Evolutionary conservation across 2,329 filamentous ascomycete genomes (phyloP), one percentile per base, ranked within the genome.

Genomic region (Trichoderma sp.): DNA sequence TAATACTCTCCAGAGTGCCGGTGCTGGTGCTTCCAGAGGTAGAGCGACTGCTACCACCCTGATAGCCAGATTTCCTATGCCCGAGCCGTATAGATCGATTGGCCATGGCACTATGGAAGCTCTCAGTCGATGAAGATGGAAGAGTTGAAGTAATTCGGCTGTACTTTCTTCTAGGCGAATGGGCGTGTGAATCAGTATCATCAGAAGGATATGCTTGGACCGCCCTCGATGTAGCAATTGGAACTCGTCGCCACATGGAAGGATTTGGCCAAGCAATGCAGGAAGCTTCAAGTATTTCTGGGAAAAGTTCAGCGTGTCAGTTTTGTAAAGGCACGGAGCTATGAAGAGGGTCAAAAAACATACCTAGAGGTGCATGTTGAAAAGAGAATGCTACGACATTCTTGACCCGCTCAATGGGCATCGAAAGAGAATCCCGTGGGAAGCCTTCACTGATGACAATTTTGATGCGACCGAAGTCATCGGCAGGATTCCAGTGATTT

Each of bases 351-450:
- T 17, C 7, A 28, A 20, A 23, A 28, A 39, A 53, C 12, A 5
- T 83, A 95, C 93, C 87, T 69, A 92, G 82, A 1, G 94, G 93
- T 39, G 92, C 94, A 83, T 96, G 93, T 77, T 96, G 93, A 76
- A 97, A 97, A 1, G 93, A 91, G 80, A 97, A 96, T 15, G 88
- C 88, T 28, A 94, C 88, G 58, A 94, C 81, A 76, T 95, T 93
- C 77, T 91, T 92, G 73, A 92, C 83, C 53, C 89, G 84, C 76
- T 93, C 90, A 74, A 92, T 88, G 0, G 88, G 87, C 55, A 83
- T 80, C 2, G 83, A 81, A 1, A 82, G 70, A 2, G 83, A 87
- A 72, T 87, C 84, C 47, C 89, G 84, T 11, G 86, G 84, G 71
- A 94, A 90, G 0, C 92, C 91, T 78, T 95, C 93, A 62, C 92